These are phyloP conservation scores for Udeniomyces megalosporus DNA, from an alignment of 768 basidiomycete species.

Conservation along the genomic window DNA sequence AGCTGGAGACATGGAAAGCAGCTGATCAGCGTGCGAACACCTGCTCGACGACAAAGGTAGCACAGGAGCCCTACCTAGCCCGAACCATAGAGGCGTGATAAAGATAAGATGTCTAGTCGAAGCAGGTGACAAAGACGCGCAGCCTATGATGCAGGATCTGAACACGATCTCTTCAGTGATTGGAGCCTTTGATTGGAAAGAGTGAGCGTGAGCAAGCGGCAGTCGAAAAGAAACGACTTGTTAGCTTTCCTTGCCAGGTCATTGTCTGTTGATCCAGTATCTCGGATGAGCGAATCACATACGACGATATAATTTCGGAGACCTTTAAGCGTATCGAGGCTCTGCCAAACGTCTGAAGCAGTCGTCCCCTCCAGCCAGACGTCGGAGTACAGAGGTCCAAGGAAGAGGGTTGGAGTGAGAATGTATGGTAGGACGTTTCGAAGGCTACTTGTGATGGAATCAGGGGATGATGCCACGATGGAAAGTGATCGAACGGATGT, in stretches of 20 bases:
- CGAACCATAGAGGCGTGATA: slow-evolving; percentile 70
- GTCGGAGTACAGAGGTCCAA: slow-evolving; percentile 54
- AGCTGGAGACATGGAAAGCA: slow-evolving; percentile 36
- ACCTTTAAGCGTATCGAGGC: slow-evolving; percentile 42
- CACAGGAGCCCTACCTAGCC: slow-evolving; percentile 64
- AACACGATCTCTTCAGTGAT: slow-evolving; percentile 88
- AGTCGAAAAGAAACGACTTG: too few relatives aligned
- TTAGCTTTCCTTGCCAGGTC: too few relatives aligned
- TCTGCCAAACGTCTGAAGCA: slow-evolving; percentile 29
- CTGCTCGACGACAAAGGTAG: too few relatives aligned
- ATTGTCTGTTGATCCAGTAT: too few relatives aligned
- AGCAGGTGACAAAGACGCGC: slow-evolving; percentile 51
- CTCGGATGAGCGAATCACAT: slow-evolving; percentile 19
- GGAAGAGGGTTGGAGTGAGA: slow-evolving; percentile 35
- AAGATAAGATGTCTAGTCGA: slow-evolving; percentile 50
- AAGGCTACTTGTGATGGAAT: background rate
- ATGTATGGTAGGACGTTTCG: slow-evolving; percentile 1
- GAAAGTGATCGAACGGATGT: too few relatives aligned
- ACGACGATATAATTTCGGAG: slow-evolving; percentile 51
- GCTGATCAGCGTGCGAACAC: too few relatives aligned
- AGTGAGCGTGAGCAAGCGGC: too few relatives aligned
- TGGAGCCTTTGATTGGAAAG: slow-evolving; percentile 44
- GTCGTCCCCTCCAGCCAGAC: slow-evolving; percentile 26
- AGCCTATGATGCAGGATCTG: slow-evolving; percentile 61
- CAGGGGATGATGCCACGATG: too few relatives aligned